Percentiles rank a stretch among this genome's conserved stretches.
Evolutionary conservation across 306 rosid genomes (phyloP).

Genomic region (Cucurbita moschata): DNA sequence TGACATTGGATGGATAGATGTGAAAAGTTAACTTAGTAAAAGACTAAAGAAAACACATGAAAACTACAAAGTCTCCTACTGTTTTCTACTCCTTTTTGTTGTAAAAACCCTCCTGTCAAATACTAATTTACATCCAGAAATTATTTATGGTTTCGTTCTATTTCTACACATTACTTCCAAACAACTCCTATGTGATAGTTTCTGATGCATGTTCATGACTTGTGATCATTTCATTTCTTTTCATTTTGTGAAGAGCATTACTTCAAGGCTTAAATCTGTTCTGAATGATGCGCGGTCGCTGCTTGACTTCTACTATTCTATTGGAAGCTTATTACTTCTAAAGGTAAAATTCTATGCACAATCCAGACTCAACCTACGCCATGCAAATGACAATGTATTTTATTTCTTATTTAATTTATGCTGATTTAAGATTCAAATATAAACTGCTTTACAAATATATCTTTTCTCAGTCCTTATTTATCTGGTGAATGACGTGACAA

Average conservation of each 20-base stretch:
- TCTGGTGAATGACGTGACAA: background rate
- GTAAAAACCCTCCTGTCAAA: background rate
- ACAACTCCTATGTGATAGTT: background rate
- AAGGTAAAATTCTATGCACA: conserved; percentile 33
- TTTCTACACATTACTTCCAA: background rate
- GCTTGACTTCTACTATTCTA: conserved; percentile 61
- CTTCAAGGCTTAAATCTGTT: conserved; percentile 39
- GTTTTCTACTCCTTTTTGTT: background rate
- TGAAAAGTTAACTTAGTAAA: background rate
- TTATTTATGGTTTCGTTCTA: background rate
- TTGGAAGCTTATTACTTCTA: conserved; percentile 60
- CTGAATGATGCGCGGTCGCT: conserved; percentile 50
- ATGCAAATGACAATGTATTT: background rate
- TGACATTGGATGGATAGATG: background rate
- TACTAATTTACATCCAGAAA: background rate
- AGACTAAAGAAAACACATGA: background rate
- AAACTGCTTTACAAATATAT: background rate
- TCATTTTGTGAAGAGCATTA: conserved; percentile 37
- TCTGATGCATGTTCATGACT: conserved; percentile 12
- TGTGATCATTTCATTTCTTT: background rate
- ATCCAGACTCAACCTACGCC: background rate
- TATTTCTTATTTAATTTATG: background rate
- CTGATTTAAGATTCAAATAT: background rate
- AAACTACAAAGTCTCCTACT: background rate
- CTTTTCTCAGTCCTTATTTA: background rate